phyloP scores from a whole-genome alignment of 257 asterid genomes.

The Nicotiana tabacum region DNA sequence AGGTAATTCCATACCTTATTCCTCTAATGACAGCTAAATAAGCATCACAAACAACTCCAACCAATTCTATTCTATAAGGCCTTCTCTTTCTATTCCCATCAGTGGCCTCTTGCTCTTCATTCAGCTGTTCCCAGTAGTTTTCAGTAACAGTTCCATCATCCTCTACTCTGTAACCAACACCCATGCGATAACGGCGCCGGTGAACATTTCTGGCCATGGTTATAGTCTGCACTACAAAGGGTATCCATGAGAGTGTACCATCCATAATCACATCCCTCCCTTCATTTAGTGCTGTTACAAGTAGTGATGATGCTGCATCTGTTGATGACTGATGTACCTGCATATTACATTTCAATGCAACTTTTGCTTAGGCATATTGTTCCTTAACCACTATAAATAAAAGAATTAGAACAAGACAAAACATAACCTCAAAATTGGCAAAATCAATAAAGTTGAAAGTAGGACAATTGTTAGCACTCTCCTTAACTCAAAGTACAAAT shows the following conservation, averaged over 20 bases:
- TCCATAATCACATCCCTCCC: conserved; percentile 99
- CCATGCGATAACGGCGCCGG: conserved; percentile 24
- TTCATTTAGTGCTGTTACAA: conserved; percentile 85
- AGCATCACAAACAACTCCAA: conserved; percentile 27
- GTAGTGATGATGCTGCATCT: conserved; percentile 90
- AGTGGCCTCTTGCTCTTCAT: conserved; percentile 15
- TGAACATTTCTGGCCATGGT: conserved; percentile 27
- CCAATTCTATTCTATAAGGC: conserved; percentile 20
- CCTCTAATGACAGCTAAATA: conserved; percentile 26
- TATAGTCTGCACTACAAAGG: conserved; percentile 58
- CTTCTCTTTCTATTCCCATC: conserved; percentile 26
- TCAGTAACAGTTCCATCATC: conserved; percentile 20
- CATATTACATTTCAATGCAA: not conserved
- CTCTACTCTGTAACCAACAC: conserved; percentile 17
- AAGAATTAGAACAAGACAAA: not conserved
- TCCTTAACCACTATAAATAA: not conserved
- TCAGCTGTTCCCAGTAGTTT: conserved; percentile 18
- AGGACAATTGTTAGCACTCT: not conserved
- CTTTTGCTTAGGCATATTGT: not conserved
- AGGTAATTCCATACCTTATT: conserved; percentile 10
- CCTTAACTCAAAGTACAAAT: not conserved
- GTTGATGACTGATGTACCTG: conserved; percentile 97
- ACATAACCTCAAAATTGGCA: not conserved
- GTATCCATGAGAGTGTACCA: conserved; percentile 94
- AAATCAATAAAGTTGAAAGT: no score